Percentiles rank a stretch among this genome's conserved stretches.
Evolutionary conservation across 192 early-diverging fungal genomes (phyloP).

Genomic region (Funneliformis geosporum): DNA sequence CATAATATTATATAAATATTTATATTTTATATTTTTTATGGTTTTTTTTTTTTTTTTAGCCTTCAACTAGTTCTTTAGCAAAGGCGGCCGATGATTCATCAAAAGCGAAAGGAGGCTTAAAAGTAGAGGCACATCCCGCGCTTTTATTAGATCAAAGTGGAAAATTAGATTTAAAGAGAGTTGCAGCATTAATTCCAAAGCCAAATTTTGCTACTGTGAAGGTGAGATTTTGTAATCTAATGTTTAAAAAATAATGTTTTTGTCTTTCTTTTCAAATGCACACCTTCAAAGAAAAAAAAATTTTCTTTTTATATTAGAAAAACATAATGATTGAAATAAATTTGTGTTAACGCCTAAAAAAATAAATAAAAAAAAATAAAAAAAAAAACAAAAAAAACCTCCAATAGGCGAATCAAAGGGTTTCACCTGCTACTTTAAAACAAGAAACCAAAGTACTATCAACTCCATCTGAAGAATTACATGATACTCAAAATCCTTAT

Average conservation of each 20-base stretch:
- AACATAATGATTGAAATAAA: not conserved
- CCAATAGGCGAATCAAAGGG: slow-evolving; percentile 70
- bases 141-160: slow-evolving; percentile 51
- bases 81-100: slow-evolving; percentile 25
- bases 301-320: slow-evolving; percentile 7
- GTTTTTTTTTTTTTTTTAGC: not conserved
- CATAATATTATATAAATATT: not conserved
- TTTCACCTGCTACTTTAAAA: slow-evolving; percentile 41
- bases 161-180: slow-evolving; percentile 45
- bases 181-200: slow-evolving; percentile 55
- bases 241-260: not conserved
- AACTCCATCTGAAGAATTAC: slow-evolving; percentile 47
- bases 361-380: not conserved
- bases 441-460: slow-evolving; percentile 53
- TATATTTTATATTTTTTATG: not conserved
- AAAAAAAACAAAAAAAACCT: slow-evolving; percentile 43
- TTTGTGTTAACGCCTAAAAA: not conserved
- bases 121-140: slow-evolving; percentile 40
- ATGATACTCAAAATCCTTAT: slow-evolving; percentile 86
- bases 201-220: slow-evolving; percentile 48
- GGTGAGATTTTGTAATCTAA: slow-evolving; percentile 38
- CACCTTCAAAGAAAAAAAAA: slow-evolving; percentile 9
- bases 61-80: slow-evolving; percentile 29
- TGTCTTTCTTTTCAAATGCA: slow-evolving; percentile 25
- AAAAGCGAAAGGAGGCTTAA: slow-evolving; percentile 42